These are phyloP conservation scores for Leccinum uliginosum DNA, from an alignment of 768 basidiomycete genomes.

Conservation along the genomic window DNA sequence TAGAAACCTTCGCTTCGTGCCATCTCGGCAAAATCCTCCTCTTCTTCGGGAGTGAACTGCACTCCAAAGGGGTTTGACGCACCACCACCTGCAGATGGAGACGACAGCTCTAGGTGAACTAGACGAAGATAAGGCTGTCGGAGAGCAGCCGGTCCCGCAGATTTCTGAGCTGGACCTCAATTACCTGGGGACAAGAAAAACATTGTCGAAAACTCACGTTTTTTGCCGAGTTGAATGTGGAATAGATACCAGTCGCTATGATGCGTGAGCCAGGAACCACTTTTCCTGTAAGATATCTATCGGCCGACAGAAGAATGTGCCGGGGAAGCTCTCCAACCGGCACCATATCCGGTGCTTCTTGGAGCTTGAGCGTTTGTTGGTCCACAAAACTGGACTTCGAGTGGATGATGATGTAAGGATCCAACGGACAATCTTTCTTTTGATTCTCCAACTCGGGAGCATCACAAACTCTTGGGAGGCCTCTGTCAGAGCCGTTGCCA, in stretches of 20 bases:
- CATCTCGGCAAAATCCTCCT: conserved; percentile 94
- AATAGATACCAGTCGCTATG: conserved; percentile 94
- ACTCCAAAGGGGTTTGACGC: conserved; percentile 81
- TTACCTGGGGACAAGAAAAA: not conserved
- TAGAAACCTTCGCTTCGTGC: conserved; percentile 86
- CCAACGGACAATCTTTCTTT: conserved; percentile 91
- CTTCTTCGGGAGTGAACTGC: conserved; percentile 91
- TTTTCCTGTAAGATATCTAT: conserved; percentile 86
- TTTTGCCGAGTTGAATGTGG: conserved; percentile 88
- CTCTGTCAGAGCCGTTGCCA: conserved; percentile 81
- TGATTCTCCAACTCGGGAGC: conserved; percentile 76
- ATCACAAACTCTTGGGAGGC: conserved; percentile 84
- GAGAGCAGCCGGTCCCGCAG: conserved; percentile 79
- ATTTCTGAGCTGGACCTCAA: conserved; percentile 47
- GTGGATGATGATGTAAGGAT: conserved; percentile 94
- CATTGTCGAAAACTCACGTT: conserved; percentile 47
- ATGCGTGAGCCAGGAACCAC: conserved; percentile 96
- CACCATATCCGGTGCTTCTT: conserved; percentile 99
- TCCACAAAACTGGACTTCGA: conserved; percentile 93
- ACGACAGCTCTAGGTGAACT: conserved; percentile 86
- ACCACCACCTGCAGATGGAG: conserved; percentile 65
- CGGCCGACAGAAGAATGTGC: conserved; percentile 89
- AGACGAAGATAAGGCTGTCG: conserved; percentile 94
- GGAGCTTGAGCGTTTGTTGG: conserved; percentile 93
- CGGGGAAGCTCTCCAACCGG: conserved; percentile 97